These are phyloP conservation scores for Mycena rosella DNA, from an alignment of 768 basidiomycete genomes.

Conservation along the genomic window DNA sequence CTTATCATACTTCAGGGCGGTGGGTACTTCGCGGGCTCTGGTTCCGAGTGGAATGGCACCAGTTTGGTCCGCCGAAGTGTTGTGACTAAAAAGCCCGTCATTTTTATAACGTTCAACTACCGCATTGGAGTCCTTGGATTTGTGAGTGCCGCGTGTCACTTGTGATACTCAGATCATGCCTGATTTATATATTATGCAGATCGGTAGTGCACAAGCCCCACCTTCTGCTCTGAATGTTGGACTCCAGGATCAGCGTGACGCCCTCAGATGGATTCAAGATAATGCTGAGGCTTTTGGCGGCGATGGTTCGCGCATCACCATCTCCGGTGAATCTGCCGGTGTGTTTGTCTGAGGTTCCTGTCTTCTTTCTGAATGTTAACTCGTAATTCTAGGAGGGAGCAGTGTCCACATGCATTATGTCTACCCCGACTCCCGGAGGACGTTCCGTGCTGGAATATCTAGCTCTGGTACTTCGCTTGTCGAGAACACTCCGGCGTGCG, in stretches of 20 bases:
- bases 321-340: background rate
- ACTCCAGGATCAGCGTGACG: constrained; percentile 21
- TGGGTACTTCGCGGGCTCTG: background rate
- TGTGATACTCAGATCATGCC: too few species aligned
- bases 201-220: constrained; percentile 11
- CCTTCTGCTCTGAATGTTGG: constrained; percentile 5
- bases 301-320: constrained; percentile 25
- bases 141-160: too few species aligned
- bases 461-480: constrained; percentile 21
- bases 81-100: background rate
- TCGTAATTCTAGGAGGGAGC: too few species aligned
- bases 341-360: too few species aligned
- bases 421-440: too few species aligned
- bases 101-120: background rate
- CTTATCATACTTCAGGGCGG: background rate
- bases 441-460: constrained; percentile 12
- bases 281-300: constrained; percentile 18
- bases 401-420: too few species aligned
- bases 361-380: too few species aligned
- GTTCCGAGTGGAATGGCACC: constrained; percentile 10
- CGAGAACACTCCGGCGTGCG: constrained; percentile 12
- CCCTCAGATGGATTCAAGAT: constrained; percentile 22
- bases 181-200: constrained; percentile 3
- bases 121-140: too few species aligned
- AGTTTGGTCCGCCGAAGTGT: constrained; percentile 5